Conservation (phyloP, 495 filamentous ascomycete species). For the Geopyxis carbonaria region DNA sequence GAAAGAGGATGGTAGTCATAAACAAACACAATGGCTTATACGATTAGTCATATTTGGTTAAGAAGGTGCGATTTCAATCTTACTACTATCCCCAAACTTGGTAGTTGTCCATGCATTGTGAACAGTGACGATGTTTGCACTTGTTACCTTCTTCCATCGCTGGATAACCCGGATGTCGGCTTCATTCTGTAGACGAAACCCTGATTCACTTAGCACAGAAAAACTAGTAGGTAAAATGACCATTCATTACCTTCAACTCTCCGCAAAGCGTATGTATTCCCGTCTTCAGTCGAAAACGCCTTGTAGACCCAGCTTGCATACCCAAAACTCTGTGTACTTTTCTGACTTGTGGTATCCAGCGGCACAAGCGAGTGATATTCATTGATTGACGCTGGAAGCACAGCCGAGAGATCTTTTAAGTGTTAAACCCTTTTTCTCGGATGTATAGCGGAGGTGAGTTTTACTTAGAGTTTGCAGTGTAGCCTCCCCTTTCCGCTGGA, state of each 20-base stretch:
- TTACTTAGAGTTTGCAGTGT: constrained; percentile 68
- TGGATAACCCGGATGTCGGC: constrained; percentile 69
- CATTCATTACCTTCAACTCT: constrained; percentile 52
- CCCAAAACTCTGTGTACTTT: constrained; percentile 57
- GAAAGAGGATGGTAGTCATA: constrained; percentile 84
- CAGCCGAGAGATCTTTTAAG: constrained; percentile 6
- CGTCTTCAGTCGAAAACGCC: constrained; percentile 75
- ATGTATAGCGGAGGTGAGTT: too few relatives aligned
- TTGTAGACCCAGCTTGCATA: constrained; percentile 91
- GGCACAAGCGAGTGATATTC: constrained; percentile 81
- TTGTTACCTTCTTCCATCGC: constrained; percentile 78
- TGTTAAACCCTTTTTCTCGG: too few relatives aligned
- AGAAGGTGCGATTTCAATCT: constrained; percentile 7
- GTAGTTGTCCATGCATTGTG: constrained; percentile 87
- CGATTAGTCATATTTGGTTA: not conserved
- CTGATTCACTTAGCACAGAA: constrained; percentile 26
- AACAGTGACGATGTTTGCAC: constrained; percentile 66
- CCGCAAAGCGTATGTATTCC: constrained; percentile 64
- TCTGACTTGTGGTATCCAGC: constrained; percentile 65
- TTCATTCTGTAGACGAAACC: constrained; percentile 70
- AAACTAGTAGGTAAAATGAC: constrained; percentile 2
- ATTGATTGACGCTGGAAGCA: constrained; percentile 53
- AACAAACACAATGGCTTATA: constrained; percentile 59
- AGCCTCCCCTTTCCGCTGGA: constrained; percentile 77
- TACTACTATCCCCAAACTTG: constrained; percentile 75